Evolutionary conservation across 768 basidiomycete species (phyloP), one percentile per base, ranked within the genome.

Genomic region (Boletus pseudo-olivaceus): DNA sequence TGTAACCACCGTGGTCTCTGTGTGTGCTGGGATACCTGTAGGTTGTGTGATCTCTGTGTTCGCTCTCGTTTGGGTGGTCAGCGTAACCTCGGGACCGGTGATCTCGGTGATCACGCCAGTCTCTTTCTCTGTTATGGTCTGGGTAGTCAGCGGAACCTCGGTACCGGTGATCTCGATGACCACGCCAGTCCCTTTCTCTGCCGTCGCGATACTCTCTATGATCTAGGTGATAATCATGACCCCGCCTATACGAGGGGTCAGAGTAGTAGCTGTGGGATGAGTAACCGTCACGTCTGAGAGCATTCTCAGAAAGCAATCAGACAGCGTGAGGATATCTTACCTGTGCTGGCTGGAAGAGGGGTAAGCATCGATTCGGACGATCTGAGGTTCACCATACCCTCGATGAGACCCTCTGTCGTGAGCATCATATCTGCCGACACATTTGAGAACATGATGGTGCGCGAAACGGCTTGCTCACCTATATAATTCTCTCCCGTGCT

Each of bases 401-500:
- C 57, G 53, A 32, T 58, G 61, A 42, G 66, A 39, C 9, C 59
- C 66, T 48, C 59, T 63, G 43, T 63, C 59, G 15, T 54, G 12
- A n/a, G 49, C 54, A 34, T 71, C 67, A 49, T 70, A 72, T 41
- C 71, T 70, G 37, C 19, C 27, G 39, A 30, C 15, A 37, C 10
- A 29, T 14, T 40, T 62, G 30, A 64, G 46, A 49, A 10, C 49
- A 7, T 23, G 35, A 33, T 11, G 38, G 19, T 10, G 8, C 14
- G 4, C 9, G 34, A 43, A 42, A 51, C 2, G 15, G 37, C 17
- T 49, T 19, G n/a, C 9, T 56, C 49, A 85, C 84, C 79, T 75
- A 62, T 82, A 84, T 33, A 86, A 61, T 52, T 84, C 82, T 41
- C 72, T 76, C 14, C 85, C 84, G 53, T 77, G 66, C 53, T 80